Percentiles rank a stretch among this genome's conserved stretches.
phyloP scores from a whole-genome alignment of 805 yeast genomes.

The Myxozyma geophila region DNA sequence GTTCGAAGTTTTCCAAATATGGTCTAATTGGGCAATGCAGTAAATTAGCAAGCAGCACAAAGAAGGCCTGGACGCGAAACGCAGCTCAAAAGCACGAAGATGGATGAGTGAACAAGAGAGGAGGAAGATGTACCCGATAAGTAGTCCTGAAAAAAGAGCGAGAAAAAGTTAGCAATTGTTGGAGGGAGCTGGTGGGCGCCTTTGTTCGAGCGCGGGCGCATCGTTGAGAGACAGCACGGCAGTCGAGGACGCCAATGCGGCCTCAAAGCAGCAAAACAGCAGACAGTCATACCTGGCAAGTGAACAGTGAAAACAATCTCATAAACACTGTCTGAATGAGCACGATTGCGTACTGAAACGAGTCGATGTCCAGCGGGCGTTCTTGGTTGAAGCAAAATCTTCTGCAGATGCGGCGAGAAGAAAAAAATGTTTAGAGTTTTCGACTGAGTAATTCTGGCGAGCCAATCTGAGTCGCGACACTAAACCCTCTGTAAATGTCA shows the following conservation, averaged over 20 bases:
- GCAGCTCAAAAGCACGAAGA: not conserved
- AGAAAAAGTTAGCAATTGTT: slow-evolving; percentile 12
- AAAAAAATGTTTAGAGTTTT: slow-evolving; percentile 9
- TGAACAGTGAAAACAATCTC: slow-evolving; percentile 32
- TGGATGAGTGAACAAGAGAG: not conserved
- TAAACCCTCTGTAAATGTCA: too few relatives aligned
- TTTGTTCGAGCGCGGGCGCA: slow-evolving; percentile 3
- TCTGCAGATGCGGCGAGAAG: not conserved
- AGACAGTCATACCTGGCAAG: slow-evolving; percentile 33
- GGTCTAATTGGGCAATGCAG: slow-evolving; percentile 14
- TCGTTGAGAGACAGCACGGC: not conserved
- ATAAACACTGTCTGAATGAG: slow-evolving; percentile 20
- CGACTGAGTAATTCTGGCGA: not conserved
- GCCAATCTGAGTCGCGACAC: too few relatives aligned
- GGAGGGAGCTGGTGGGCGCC: slow-evolving; percentile 3
- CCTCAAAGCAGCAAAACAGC: not conserved
- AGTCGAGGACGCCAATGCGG: not conserved
- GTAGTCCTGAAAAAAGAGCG: slow-evolving; percentile 27
- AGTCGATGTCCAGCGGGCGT: not conserved
- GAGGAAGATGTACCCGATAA: slow-evolving; percentile 27
- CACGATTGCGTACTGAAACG: not conserved
- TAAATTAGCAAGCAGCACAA: not conserved
- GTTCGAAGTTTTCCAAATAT: slow-evolving; percentile 32
- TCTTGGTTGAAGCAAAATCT: not conserved
- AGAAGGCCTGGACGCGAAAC: not conserved